phyloP scores from a whole-genome alignment of 257 asterid genomes.

The Solanum paucissectum region DNA sequence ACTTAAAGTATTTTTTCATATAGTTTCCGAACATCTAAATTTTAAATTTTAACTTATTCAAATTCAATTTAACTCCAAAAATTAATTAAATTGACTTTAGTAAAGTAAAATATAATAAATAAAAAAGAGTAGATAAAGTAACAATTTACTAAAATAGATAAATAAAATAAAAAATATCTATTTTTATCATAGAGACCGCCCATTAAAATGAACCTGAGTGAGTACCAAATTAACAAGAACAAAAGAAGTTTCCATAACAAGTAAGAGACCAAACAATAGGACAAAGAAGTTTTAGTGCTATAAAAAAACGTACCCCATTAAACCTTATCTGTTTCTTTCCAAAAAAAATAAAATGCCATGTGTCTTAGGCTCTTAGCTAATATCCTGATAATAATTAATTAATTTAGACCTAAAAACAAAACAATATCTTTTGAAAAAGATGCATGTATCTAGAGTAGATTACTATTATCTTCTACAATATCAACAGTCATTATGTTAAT shows the following conservation, averaged over 20 bases:
- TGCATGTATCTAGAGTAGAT: slow-evolving; percentile 10
- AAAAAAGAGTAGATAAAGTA: not conserved
- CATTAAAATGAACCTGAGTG: not conserved
- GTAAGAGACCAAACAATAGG: not conserved
- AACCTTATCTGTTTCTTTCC: not conserved
- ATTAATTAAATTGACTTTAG: too few relatives aligned
- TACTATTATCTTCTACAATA: not conserved
- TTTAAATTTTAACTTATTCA: too few relatives aligned
- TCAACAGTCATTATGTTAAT: not conserved
- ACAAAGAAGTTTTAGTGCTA: not conserved
- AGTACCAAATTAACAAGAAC: not conserved
- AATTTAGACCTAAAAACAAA: not conserved
- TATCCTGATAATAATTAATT: not conserved
- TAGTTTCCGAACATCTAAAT: too few relatives aligned
- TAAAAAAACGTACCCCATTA: not conserved
- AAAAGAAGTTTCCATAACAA: not conserved
- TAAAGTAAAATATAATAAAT: too few relatives aligned
- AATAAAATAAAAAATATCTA: too few relatives aligned
- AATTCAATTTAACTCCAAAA: too few relatives aligned
- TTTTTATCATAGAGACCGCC: too few relatives aligned
- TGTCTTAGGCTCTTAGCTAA: not conserved
- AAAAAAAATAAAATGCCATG: not conserved
- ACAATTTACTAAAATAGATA: not conserved
- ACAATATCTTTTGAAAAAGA: slow-evolving; percentile 1
- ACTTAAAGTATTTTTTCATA: too few relatives aligned